These are phyloP conservation scores for Fusarium pilosicola DNA, from an alignment of 2,329 filamentous ascomycete species.

Conservation along the genomic window DNA sequence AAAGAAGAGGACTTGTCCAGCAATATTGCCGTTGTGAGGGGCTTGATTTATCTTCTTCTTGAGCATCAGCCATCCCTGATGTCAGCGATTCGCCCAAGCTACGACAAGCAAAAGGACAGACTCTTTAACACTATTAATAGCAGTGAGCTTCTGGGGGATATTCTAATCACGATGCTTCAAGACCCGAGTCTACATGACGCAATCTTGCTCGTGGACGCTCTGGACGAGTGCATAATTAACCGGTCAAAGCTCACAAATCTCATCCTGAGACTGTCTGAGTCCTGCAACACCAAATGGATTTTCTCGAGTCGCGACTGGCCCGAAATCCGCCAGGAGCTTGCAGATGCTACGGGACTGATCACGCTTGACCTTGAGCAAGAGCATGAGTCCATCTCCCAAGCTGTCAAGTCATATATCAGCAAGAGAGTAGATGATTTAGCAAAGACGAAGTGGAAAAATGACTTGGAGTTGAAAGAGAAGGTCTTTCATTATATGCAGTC, in stretches of 20 bases:
- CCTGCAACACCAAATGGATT: neutral
- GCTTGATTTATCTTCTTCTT: neutral
- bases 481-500: fast-evolving
- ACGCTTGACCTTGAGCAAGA: fast-evolving
- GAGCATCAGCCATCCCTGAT: fast-evolving
- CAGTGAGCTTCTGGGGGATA: fast-evolving
- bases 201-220: fast-evolving
- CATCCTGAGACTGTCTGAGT: fast-evolving
- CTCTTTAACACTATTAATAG: neutral
- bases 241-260: fast-evolving
- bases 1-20: neutral
- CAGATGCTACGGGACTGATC: fast-evolving
- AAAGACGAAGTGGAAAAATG: fast-evolving
- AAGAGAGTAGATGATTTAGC: neutral
- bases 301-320: neutral
- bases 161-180: fast-evolving
- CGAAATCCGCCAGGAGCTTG: fast-evolving
- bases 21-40: fast-evolving
- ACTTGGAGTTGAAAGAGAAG: neutral
- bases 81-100: fast-evolving
- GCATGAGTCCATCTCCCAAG: fast-evolving
- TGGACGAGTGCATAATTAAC: fast-evolving
- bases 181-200: fast-evolving
- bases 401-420: neutral
- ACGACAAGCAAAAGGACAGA: fast-evolving